These are phyloP conservation scores for Fraxinus excelsior DNA, from an alignment of 257 asterid genomes.

Conservation along the genomic window DNA sequence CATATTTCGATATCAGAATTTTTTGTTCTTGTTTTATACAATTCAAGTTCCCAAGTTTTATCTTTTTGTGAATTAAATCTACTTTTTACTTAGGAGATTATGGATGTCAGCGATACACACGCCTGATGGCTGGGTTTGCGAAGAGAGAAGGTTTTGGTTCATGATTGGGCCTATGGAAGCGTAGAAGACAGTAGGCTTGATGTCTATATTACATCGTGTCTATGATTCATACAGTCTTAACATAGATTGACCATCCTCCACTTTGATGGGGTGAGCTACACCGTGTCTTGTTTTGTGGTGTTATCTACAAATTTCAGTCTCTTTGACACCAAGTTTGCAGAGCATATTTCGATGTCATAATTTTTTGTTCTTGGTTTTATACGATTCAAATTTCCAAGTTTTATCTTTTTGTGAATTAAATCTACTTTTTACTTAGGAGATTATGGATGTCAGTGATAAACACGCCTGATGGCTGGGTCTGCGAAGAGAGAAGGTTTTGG, in stretches of 20 bases:
- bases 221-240: background rate
- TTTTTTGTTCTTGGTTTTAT: background rate
- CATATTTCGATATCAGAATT: background rate
- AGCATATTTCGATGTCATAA: background rate
- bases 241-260: background rate
- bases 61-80: background rate
- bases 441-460: background rate
- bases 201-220: background rate
- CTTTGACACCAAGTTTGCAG: background rate
- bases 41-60: background rate
- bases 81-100: constrained; percentile 10
- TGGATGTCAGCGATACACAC: background rate
- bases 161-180: background rate
- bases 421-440: constrained; percentile 15
- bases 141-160: background rate
- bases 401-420: background rate
- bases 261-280: background rate
- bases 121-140: background rate
- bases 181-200: background rate
- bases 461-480: background rate
- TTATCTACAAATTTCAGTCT: background rate
- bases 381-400: background rate
- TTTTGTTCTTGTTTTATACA: background rate
- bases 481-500: background rate
- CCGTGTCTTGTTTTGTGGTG: background rate